phyloP scores from a whole-genome alignment of 2,329 filamentous ascomycete species.

The Cordyceps sp. region DNA sequence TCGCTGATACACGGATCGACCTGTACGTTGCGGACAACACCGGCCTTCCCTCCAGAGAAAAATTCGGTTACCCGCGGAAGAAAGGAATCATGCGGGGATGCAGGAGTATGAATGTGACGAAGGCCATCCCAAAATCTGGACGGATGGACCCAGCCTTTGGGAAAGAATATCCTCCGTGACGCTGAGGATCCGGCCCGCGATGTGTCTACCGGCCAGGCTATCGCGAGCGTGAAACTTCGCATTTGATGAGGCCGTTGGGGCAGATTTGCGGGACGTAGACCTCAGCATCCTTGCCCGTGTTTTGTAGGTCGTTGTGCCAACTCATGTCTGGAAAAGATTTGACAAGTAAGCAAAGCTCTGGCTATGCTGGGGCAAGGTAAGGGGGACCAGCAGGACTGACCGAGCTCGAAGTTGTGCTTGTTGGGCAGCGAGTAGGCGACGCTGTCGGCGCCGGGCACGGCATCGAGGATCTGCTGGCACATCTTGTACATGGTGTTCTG shows the following conservation, averaged over 20 bases:
- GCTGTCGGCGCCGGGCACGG: constrained; percentile 51
- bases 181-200: neutral
- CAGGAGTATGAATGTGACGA: too few relatives aligned
- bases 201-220: neutral
- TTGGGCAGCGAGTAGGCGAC: constrained; percentile 83
- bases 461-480: constrained; percentile 69
- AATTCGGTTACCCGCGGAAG: too few relatives aligned
- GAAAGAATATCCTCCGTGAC: too few relatives aligned
- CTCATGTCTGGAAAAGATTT: constrained; percentile 53
- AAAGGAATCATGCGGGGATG: too few relatives aligned
- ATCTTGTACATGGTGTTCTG: constrained; percentile 99
- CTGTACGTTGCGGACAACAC: too few relatives aligned
- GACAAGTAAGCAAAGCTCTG: too few relatives aligned
- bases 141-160: too few relatives aligned
- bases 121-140: too few relatives aligned
- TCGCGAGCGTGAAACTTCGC: constrained; percentile 54
- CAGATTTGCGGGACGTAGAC: constrained; percentile 87
- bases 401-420: constrained; percentile 97
- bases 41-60: too few relatives aligned
- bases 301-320: constrained; percentile 92
- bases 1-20: too few relatives aligned
- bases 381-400: constrained; percentile 29
- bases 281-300: constrained; percentile 88
- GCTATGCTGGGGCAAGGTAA: too few relatives aligned
- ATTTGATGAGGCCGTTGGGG: constrained; percentile 91